Percentiles rank a stretch among this genome's conserved stretches.
These are phyloP conservation scores for Tylopilus vinaceipallidus DNA, from an alignment of 768 basidiomycete species.

Conservation along the genomic window DNA sequence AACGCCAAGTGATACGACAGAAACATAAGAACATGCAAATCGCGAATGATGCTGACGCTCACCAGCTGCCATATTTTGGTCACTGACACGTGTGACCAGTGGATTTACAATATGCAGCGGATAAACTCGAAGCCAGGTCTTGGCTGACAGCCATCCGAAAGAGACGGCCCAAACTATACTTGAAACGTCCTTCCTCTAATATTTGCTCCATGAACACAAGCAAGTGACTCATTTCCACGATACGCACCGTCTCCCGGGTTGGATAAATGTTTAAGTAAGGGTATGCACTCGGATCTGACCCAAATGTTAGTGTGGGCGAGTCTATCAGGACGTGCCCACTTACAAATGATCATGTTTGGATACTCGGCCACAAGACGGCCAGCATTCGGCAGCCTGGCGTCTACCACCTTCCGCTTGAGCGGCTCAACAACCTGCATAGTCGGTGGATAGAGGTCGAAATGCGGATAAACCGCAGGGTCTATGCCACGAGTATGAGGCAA, in stretches of 20 bases:
- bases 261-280: slow-evolving; percentile 44
- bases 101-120: slow-evolving; percentile 10
- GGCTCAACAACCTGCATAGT: slow-evolving; percentile 36
- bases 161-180: slow-evolving; percentile 15
- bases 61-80: background rate
- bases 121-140: slow-evolving; percentile 20
- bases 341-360: slow-evolving; percentile 30
- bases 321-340: slow-evolving; percentile 2
- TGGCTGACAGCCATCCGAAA: slow-evolving; percentile 20
- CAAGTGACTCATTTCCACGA: background rate
- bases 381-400: slow-evolving; percentile 3
- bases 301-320: slow-evolving; percentile 16
- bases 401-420: slow-evolving; percentile 49
- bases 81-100: background rate
- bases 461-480: slow-evolving; percentile 44
- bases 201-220: slow-evolving; percentile 2
- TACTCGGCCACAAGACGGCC: slow-evolving; percentile 17
- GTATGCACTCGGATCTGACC: slow-evolving; percentile 39
- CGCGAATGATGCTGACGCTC: background rate
- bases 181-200: slow-evolving; percentile 2
- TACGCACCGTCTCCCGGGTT: slow-evolving; percentile 7
- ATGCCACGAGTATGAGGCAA: background rate
- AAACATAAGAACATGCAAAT: slow-evolving; percentile 14
- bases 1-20: slow-evolving; percentile 52
- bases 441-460: slow-evolving; percentile 40